Percentiles rank a stretch among this genome's conserved stretches.
Conservation (phyloP, 495 filamentous ascomycete species). For the Corynascus novoguineensis region DNA sequence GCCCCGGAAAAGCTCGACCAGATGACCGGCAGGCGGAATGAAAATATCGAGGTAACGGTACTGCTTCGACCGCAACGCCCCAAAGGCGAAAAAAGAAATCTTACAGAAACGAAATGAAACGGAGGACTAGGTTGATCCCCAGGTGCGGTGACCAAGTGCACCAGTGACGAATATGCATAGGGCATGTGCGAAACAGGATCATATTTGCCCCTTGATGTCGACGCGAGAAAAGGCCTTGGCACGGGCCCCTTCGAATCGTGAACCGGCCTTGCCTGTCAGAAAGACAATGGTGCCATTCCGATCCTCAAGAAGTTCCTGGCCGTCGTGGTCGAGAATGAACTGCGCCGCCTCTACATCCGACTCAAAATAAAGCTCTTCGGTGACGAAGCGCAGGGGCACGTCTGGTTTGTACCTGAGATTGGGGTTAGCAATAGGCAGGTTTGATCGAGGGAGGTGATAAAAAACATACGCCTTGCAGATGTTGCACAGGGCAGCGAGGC, state of each 20-base stretch:
- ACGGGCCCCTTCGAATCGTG: constrained; percentile 67
- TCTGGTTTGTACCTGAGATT: constrained; percentile 78
- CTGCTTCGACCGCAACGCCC: neutral
- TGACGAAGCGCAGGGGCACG: constrained; percentile 83
- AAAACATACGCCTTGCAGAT: constrained; percentile 88
- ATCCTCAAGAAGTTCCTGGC: constrained; percentile 72
- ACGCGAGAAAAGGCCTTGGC: constrained; percentile 70
- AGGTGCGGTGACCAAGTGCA: constrained; percentile 1
- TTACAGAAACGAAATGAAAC: neutral
- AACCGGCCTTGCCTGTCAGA: constrained; percentile 66
- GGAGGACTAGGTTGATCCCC: neutral
- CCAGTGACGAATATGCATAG: constrained; percentile 18
- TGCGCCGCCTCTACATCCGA: constrained; percentile 82
- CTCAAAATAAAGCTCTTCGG: constrained; percentile 93
- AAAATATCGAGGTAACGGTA: neutral
- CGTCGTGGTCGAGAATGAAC: constrained; percentile 75
- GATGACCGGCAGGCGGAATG: too few relatives aligned
- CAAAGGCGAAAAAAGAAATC: neutral
- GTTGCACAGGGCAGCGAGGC: constrained; percentile 77
- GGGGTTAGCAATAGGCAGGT: constrained; percentile 31
- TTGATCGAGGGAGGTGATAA: neutral
- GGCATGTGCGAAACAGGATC: constrained; percentile 28
- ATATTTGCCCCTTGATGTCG: constrained; percentile 97
- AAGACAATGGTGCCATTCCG: constrained; percentile 66
- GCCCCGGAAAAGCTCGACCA: neutral